A percentile compares a stretch with the other conserved stretches of the same genome.
phyloP scores from a whole-genome alignment of 2,329 filamentous ascomycete genomes.

The Elsinoe necatrix region DNA sequence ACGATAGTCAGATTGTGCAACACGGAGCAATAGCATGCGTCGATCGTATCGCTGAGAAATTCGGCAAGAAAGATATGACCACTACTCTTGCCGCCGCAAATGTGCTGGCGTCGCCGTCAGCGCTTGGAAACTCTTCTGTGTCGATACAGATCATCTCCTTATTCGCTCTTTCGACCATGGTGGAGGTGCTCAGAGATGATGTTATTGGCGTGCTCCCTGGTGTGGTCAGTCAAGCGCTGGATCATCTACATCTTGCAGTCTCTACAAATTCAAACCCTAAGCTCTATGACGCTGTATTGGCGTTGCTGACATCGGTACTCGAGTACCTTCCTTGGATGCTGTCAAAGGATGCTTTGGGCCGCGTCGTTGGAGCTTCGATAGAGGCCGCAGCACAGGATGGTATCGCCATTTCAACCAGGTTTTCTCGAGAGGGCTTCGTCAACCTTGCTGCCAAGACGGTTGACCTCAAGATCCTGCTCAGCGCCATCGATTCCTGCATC shows the following conservation, averaged over 20 bases:
- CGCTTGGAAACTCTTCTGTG: constrained; percentile 64
- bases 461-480: constrained; percentile 67
- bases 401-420: constrained; percentile 22
- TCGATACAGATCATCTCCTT: constrained; percentile 75
- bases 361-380: constrained; percentile 63
- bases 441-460: constrained; percentile 68
- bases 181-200: constrained; percentile 78
- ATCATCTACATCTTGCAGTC: constrained; percentile 60
- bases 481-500: constrained; percentile 67
- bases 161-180: constrained; percentile 77
- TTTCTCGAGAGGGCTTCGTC: constrained; percentile 60
- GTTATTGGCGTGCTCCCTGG: constrained; percentile 75
- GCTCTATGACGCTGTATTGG: constrained; percentile 74
- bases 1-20: constrained; percentile 62
- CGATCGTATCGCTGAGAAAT: constrained; percentile 88
- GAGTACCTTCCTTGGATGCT: constrained; percentile 87
- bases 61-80: constrained; percentile 81
- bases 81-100: constrained; percentile 66
- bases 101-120: constrained; percentile 66
- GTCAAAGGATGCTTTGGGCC: constrained; percentile 63
- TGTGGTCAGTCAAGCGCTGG: constrained; percentile 62
- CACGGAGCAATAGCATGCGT: constrained; percentile 82
- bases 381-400: constrained; percentile 47
- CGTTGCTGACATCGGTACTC: constrained; percentile 69
- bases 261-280: constrained; percentile 47